A percentile compares a stretch with the other conserved stretches of the same genome.
phyloP scores from a whole-genome alignment of 73 alveolate genomes.

The Paraurostyla sp. region DNA sequence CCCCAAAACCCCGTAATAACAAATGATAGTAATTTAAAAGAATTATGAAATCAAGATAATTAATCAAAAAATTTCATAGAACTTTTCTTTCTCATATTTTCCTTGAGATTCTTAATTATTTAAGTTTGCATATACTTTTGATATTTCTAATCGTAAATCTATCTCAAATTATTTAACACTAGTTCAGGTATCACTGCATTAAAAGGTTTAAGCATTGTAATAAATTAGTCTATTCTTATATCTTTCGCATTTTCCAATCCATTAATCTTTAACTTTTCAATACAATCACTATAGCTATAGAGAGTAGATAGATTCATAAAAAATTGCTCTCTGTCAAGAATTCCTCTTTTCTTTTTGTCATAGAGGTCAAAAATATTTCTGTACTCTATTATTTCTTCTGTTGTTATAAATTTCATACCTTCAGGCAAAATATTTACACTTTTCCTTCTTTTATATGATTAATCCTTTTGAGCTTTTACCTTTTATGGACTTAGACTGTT shows the following conservation, averaged over 20 bases:
- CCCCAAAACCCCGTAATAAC: no score
- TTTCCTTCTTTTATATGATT: not conserved
- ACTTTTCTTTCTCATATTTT: no score
- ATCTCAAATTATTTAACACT: constrained; percentile 7
- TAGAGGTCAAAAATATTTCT: constrained; percentile 41
- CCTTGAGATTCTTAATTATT: not conserved
- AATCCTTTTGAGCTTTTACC: not conserved
- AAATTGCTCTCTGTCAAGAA: constrained; percentile 26
- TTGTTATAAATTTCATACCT: constrained; percentile 17
- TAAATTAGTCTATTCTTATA: constrained; percentile 27
- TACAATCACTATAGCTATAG: constrained; percentile 35
- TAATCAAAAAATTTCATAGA: no score
- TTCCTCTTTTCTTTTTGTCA: constrained; percentile 34
- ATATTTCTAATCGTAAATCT: not conserved
- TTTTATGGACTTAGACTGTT: not conserved
- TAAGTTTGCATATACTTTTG: not conserved
- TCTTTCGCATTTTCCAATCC: constrained; percentile 56
- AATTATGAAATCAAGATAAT: no score
- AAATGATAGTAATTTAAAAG: no score
- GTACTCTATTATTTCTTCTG: constrained; percentile 28
- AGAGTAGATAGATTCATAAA: constrained; percentile 11
- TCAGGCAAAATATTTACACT: not conserved
- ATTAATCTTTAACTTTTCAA: constrained; percentile 24
- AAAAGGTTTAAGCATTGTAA: constrained; percentile 9
- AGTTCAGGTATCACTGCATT: constrained; percentile 36